phyloP scores from a whole-genome alignment of 805 yeast species.

The Schizosaccharomyces japonicus region DNA sequence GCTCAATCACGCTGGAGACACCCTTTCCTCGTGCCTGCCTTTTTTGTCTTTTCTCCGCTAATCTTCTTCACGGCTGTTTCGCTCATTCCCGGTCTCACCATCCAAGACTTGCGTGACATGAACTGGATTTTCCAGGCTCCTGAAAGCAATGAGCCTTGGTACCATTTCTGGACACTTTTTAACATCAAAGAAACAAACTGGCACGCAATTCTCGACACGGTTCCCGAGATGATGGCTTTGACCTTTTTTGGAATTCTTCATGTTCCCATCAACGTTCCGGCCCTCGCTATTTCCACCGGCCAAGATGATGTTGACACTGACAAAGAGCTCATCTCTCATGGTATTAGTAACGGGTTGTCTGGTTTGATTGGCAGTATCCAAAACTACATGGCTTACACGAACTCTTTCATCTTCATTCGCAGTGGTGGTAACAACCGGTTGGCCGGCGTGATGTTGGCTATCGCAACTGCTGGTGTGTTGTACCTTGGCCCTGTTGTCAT shows the following conservation, averaged over 20 bases:
- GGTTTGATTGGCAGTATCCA: constrained; percentile 70
- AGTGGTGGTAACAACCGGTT: constrained; percentile 82
- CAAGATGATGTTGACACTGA: constrained; percentile 68
- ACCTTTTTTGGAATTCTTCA: constrained; percentile 90
- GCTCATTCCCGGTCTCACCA: constrained; percentile 36
- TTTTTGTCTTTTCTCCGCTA: constrained; percentile 45
- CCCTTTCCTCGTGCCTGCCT: constrained; percentile 57
- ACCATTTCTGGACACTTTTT: constrained; percentile 52
- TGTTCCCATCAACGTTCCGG: constrained; percentile 95
- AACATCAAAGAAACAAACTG: constrained; percentile 52
- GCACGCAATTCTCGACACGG: constrained; percentile 36
- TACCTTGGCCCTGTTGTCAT: constrained; percentile 75
- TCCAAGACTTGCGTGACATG: constrained; percentile 34
- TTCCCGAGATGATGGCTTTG: constrained; percentile 86
- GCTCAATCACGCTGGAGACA: constrained; percentile 36
- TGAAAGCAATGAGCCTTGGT: constrained; percentile 58
- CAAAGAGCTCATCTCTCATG: constrained; percentile 83
- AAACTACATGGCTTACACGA: constrained; percentile 83
- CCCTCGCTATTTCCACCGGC: constrained; percentile 71
- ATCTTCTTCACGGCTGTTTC: constrained; percentile 46
- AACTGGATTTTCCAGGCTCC: constrained; percentile 75
- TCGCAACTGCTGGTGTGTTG: constrained; percentile 63
- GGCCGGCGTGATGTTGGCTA: constrained; percentile 74
- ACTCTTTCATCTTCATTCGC: constrained; percentile 69
- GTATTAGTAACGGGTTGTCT: constrained; percentile 64